Base-by-base conservation (phyloP, 495 filamentous ascomycete species). In the Barbatosphaeria neglecta region DNA sequence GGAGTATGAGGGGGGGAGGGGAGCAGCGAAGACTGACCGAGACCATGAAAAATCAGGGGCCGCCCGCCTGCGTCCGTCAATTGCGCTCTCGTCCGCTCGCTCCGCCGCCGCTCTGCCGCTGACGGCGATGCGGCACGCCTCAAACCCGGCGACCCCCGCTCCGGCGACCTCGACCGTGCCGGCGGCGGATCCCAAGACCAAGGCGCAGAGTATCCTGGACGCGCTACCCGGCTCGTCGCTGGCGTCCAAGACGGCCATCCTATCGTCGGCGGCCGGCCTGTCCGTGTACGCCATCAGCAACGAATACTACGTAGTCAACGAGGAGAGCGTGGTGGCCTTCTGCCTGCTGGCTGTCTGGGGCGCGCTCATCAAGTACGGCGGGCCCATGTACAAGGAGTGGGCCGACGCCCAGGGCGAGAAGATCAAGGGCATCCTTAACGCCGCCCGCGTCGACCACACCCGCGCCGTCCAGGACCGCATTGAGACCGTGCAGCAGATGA, bases 241-340 rank as follows among this genome's bases (percentile, higher is more conserved):
- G 55, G 67, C 92, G 65, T 88, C 87, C 66, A 99, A 97, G 80
- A 88, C 87, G 51, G 93, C 93, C 60, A 86, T 94, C 66, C 80
- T 99, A 48, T 97, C 92, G 57, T 88, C 87, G 48, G 82, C 81
- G 48, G 87, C 93, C 63, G 90, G 87, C 73, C 62, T 90, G 51
- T 88, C 86, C 55, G 76, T 95, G 58, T 92, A 89, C 61, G 93
- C 92, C 60, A 89, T 99, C 73, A 90, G 84, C 82, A 99, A 95
- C 71, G 93, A 99, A 75, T 83, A 97, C 74, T 99, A 96, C 68
- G 87, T 99, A 64, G 75, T 99, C 67, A 99, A 97, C 72, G 90
- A 97, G 75, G 93, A 99, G 75, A 78, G 89, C 48, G 81, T 99
- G 58, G 84, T 93, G 56, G 84, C 85, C 45, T 75, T 99, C 71